Base-by-base conservation (phyloP, 257 asterid genomes). In the Lantana camara region DNA sequence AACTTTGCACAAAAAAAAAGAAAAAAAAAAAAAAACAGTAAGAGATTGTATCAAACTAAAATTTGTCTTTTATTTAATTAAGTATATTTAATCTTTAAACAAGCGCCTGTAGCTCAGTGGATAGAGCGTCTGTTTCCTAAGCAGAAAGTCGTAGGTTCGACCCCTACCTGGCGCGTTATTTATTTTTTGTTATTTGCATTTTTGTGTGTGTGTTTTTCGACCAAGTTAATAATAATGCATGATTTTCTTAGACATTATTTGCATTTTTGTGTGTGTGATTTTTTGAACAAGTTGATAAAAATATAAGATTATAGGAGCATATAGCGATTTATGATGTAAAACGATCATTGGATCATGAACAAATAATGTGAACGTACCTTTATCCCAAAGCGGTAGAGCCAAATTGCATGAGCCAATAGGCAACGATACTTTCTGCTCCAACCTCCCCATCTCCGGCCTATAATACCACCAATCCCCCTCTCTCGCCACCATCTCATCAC, bases 51-150 rank as follows among this genome's bases (percentile, higher is more conserved):
- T n/a, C n/a, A n/a, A n/a, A n/a, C n/a, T n/a, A n/a, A n/a, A n/a
- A n/a, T n/a, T n/a, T n/a, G n/a, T n/a, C n/a, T n/a, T n/a, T n/a
- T n/a, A n/a, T n/a, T n/a, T n/a, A n/a, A n/a, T n/a, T n/a, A n/a
- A n/a, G n/a, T n/a, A n/a, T n/a, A 35, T 35, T 4, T 35, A 35
- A 35, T 2, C 9, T 3, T 2, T 35, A 4, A 41, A 11, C 16
- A 14, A 0, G 95, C 91, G 93, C 94, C 83, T 82, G 97, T 92
- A 85, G 97, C 96, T 92, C 96, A 89, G 98, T 80, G 98, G 97
- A 89, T 87, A 89, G 95, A 89, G 97, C 90, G 94, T 85, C 90
- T 85, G 87, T 89, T 87, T 92, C 91, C 97, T 87, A 87, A 92
- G 96, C 96, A 87, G 95, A 92, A 89, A 82, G 91, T 79, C 89